Evolutionary conservation across 2,329 filamentous ascomycete genomes (phyloP).

Genomic region (Hypoxylon sp.): DNA sequence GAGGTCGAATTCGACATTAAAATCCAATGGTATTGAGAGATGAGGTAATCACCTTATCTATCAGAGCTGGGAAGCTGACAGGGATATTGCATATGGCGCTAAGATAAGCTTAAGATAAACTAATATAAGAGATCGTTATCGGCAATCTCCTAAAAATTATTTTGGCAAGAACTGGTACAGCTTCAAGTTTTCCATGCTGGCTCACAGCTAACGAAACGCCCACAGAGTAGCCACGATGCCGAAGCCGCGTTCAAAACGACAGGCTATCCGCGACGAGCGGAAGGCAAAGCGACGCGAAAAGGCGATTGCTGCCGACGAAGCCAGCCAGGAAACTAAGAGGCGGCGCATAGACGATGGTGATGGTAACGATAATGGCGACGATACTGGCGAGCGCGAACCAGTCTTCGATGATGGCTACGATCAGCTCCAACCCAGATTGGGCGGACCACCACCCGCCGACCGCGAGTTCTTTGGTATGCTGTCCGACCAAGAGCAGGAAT

Average conservation of each 20-base stretch:
- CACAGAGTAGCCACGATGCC: constrained; percentile 39
- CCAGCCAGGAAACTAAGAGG: constrained; percentile 37
- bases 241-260: constrained; percentile 46
- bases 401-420: constrained; percentile 37
- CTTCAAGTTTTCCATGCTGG: not conserved
- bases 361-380: constrained; percentile 15
- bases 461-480: constrained; percentile 92
- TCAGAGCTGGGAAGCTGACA: not conserved
- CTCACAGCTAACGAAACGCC: not conserved
- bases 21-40: too few species aligned
- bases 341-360: constrained; percentile 40
- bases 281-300: constrained; percentile 44
- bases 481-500: constrained; percentile 91
- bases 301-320: constrained; percentile 29
- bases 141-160: constrained; percentile 24
- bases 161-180: constrained; percentile 7
- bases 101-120: too few species aligned
- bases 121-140: constrained; percentile 20
- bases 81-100: not conserved
- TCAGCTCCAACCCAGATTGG: constrained; percentile 16
- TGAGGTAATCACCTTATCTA: not conserved
- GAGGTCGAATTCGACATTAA: too few species aligned
- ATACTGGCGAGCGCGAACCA: constrained; percentile 25
- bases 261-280: constrained; percentile 47
- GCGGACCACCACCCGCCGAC: constrained; percentile 52